Percentiles rank a stretch among this genome's conserved stretches.
These are phyloP conservation scores for Cryomyces minteri DNA, from an alignment of 495 filamentous ascomycete genomes.

Conservation along the genomic window DNA sequence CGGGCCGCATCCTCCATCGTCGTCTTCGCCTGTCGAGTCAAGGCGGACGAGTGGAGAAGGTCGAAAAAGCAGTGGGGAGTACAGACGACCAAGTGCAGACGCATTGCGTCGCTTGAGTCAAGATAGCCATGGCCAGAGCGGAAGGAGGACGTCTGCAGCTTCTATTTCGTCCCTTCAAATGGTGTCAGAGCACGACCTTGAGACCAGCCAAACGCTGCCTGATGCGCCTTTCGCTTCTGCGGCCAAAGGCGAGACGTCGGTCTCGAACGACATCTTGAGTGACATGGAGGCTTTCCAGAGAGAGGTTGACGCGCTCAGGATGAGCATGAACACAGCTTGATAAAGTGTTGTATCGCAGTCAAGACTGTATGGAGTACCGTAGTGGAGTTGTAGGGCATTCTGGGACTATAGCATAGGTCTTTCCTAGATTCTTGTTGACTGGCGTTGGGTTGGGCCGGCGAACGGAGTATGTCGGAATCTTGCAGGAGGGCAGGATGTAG, in stretches of 20 bases:
- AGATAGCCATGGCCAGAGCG: background rate
- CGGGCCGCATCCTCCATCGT: slow-evolving; percentile 2
- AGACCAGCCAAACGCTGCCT: background rate
- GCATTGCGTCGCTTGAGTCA: background rate
- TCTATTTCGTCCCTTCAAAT: too few species aligned
- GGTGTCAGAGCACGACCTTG: too few species aligned
- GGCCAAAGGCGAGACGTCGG: background rate
- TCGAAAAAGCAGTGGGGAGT: background rate
- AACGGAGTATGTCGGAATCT: too few species aligned
- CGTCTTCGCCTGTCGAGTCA: slow-evolving; percentile 5
- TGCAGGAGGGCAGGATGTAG: too few species aligned
- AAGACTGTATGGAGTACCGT: too few species aligned
- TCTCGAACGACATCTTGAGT: slow-evolving; percentile 10
- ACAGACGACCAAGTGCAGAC: background rate
- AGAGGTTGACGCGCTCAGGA: slow-evolving; percentile 19
- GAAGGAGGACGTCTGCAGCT: background rate
- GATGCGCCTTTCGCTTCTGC: background rate
- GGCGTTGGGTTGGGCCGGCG: too few species aligned
- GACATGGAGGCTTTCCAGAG: slow-evolving; percentile 19
- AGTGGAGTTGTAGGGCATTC: too few species aligned
- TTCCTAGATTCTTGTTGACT: too few species aligned
- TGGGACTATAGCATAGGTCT: too few species aligned
- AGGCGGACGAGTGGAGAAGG: slow-evolving; percentile 5
- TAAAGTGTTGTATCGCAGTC: too few species aligned
- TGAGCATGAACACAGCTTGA: background rate